A percentile compares a stretch with the other conserved stretches of the same genome.
Evolutionary conservation across 2,329 filamentous ascomycete species (phyloP).

Genomic region (Fusarium sororula): DNA sequence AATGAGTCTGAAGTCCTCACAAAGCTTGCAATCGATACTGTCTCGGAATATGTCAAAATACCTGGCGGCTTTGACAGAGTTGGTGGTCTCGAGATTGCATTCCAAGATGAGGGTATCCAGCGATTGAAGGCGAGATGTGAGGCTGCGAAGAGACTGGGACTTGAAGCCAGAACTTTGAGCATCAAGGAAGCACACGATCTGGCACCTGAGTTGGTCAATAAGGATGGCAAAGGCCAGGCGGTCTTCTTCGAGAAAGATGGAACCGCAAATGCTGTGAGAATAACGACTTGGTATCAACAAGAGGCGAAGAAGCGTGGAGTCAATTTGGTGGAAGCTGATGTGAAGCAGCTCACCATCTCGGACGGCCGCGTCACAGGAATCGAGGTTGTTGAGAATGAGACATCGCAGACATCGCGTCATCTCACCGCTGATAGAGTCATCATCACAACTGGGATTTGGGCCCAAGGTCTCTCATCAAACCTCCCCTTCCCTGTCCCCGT

Average conservation of each 20-base stretch:
- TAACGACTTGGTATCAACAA: slow-evolving; percentile 31
- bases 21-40: slow-evolving; percentile 33
- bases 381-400: background rate
- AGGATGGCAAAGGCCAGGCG: slow-evolving; percentile 3
- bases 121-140: slow-evolving; percentile 9
- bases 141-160: slow-evolving; percentile 8
- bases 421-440: slow-evolving; percentile 32
- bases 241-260: slow-evolving; percentile 32
- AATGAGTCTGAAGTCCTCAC: slow-evolving; percentile 37
- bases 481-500: slow-evolving; percentile 33
- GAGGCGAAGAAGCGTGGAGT: slow-evolving; percentile 18
- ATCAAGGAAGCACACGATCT: slow-evolving; percentile 18
- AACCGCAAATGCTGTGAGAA: slow-evolving; percentile 28
- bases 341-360: slow-evolving; percentile 2
- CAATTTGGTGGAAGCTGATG: slow-evolving; percentile 12
- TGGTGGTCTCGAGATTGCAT: slow-evolving; percentile 35
- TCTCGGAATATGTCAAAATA: slow-evolving; percentile 32
- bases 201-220: slow-evolving; percentile 30
- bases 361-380: slow-evolving; percentile 10
- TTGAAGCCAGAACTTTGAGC: slow-evolving; percentile 12
- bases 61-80: slow-evolving; percentile 35
- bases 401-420: background rate
- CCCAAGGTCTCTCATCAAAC: slow-evolving; percentile 20
- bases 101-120: slow-evolving; percentile 1
- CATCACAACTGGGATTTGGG: slow-evolving; percentile 39